A percentile compares a stretch with the other conserved stretches of the same genome.
Conservation (phyloP, 345 rosid genomes). For the Euphorbia peplus region DNA sequence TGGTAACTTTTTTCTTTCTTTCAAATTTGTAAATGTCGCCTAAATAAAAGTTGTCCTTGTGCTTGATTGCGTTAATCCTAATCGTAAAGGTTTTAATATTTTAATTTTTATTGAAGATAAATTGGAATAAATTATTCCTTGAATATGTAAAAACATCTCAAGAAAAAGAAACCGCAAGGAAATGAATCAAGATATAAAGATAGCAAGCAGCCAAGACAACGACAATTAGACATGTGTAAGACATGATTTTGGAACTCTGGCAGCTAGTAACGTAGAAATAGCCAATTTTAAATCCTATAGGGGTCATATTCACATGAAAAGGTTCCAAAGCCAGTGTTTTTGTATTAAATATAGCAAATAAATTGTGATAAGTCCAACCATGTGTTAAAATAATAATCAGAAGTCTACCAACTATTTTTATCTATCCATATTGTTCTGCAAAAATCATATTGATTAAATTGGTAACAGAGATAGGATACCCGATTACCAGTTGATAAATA, state of each 20-base stretch:
- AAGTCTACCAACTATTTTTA: neutral
- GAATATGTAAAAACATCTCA: too few relatives aligned
- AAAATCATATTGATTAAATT: too few relatives aligned
- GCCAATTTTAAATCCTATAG: neutral
- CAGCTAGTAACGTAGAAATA: neutral
- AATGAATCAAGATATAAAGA: neutral
- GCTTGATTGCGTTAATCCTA: too few relatives aligned
- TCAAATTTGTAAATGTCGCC: too few relatives aligned
- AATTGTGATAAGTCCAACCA: neutral
- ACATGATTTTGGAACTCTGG: neutral
- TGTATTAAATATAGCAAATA: neutral
- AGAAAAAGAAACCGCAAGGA: neutral
- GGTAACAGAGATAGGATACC: neutral
- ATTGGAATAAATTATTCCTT: too few relatives aligned
- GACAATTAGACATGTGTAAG: slow-evolving; percentile 3
- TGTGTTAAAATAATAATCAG: neutral
- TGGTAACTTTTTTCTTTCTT: too few relatives aligned
- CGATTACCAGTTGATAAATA: neutral
- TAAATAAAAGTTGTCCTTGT: too few relatives aligned
- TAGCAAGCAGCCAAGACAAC: neutral
- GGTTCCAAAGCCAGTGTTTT: neutral
- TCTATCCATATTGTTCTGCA: neutral
- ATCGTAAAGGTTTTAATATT: too few relatives aligned
- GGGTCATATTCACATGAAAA: neutral
- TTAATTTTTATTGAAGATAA: too few relatives aligned